Base-by-base conservation (phyloP, 805 yeast species). In the Candida dendrica region DNA sequence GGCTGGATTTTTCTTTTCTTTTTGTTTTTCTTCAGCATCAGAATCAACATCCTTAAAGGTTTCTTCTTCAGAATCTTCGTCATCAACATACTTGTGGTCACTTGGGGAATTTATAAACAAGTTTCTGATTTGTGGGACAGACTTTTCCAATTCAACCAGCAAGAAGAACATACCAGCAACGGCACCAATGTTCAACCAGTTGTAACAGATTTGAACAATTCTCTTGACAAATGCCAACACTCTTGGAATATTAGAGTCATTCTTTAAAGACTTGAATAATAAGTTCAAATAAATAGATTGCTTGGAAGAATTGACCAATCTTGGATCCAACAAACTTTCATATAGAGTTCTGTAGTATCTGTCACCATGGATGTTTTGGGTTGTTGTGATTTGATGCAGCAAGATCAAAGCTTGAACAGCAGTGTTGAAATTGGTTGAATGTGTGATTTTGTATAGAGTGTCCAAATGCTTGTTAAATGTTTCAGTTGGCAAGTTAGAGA, bases 381-480 rank as follows among this genome's bases (percentile, higher is more conserved):
- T 70, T 38, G 73, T 60, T 16, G 87, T 74, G 47, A 93, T 84
- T 57, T 88, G 96, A 59, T 83, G 80, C 40, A 93, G 79, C 55
- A 93, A 76, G 30, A 84, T 81, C 50, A 93, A 73, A 0, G 98
- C 95, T 67, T 93, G 98, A 19, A 93, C 81, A 13, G 95, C 82
- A 2, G 98, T 91, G 61, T 87, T 87, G 70, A 91, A 90, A 60
- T 93, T 93, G 20, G 95, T 79, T 15, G 96, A 83, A 61, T 91
- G 97, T 5, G 97, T 90, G 59, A 91, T 91, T 55, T 78, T 79
- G 72, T 84, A 93, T 43, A 93, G 67, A 0, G 95, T 82, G 56
- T 87, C 83, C 56, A 91, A 69, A 64, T 93, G 97, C 46, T 75
- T 69, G 49, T 79, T 77, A 56, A 82, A 87, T 6, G 77, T 75